Percentiles rank a stretch among this genome's conserved stretches.
Evolutionary conservation across 768 basidiomycete genomes (phyloP).

Genomic region (Dentipellis sp.): DNA sequence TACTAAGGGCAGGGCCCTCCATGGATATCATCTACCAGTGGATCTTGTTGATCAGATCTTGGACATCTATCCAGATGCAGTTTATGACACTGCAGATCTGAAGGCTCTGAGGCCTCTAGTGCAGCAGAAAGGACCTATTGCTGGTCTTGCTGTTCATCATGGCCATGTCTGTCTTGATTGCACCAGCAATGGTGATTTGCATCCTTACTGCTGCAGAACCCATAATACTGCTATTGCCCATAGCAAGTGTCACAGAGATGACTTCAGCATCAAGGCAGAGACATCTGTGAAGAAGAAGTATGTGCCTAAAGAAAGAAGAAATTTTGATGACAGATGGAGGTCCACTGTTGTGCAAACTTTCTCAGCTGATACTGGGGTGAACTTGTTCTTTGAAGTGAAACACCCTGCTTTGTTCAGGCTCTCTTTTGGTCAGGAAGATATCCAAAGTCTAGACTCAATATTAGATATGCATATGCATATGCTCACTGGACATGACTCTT

Average conservation of each 20-base stretch:
- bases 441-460: background rate
- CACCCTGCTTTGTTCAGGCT: background rate
- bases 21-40: background rate
- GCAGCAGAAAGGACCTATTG: background rate
- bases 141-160: background rate
- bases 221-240: background rate
- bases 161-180: background rate
- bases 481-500: background rate
- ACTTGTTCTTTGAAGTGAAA: background rate
- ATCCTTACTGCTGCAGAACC: background rate
- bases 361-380: background rate
- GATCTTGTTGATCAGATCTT: background rate
- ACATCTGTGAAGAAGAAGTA: too few relatives aligned
- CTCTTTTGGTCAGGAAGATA: background rate
- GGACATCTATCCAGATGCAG: background rate
- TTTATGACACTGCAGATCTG: background rate
- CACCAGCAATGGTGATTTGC: background rate
- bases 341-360: background rate
- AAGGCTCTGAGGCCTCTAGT: background rate
- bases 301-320: background rate
- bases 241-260: background rate
- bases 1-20: background rate
- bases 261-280: background rate
- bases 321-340: background rate
- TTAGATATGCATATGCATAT: background rate